phyloP scores from a whole-genome alignment of 2,329 filamentous ascomycete genomes.

The Coniochaeta sp. region DNA sequence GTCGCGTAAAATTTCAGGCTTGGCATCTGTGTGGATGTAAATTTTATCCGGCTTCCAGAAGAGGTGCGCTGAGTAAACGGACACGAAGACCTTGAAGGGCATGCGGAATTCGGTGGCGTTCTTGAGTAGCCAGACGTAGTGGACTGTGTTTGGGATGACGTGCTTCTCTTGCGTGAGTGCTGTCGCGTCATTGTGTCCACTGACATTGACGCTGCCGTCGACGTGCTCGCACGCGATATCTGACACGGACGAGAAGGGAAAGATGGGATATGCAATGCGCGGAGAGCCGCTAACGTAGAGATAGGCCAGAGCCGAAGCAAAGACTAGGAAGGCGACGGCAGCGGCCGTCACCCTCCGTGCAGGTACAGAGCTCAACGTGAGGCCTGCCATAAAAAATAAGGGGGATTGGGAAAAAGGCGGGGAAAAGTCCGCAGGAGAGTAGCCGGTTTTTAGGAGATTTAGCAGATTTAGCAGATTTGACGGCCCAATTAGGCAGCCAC shows the following conservation, averaged over 20 bases:
- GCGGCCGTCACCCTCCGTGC: neutral
- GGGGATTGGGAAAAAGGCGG: neutral
- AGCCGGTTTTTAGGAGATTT: neutral
- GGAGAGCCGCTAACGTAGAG: neutral
- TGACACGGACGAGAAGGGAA: neutral
- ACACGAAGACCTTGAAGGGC: conserved; percentile 16
- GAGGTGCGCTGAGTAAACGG: conserved; percentile 15
- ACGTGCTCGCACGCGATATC: neutral
- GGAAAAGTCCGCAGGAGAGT: neutral
- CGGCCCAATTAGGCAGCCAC: neutral
- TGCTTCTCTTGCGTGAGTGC: neutral
- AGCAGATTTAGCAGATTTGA: too few relatives aligned
- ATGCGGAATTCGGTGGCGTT: conserved; percentile 11
- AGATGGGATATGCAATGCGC: neutral
- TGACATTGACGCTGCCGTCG: neutral
- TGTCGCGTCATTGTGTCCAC: neutral
- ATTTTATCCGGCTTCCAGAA: conserved; percentile 14
- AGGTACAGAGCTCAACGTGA: neutral
- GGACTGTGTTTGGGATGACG: conserved; percentile 17
- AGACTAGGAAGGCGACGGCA: neutral
- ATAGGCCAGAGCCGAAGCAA: neutral
- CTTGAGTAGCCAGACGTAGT: conserved; percentile 16
- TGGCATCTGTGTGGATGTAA: conserved; percentile 19
- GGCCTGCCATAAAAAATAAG: neutral
- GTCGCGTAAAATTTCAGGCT: conserved; percentile 6